These are phyloP conservation scores for Agrostemma githago DNA, from an alignment of 148 eudicot genomes.

Conservation along the genomic window DNA sequence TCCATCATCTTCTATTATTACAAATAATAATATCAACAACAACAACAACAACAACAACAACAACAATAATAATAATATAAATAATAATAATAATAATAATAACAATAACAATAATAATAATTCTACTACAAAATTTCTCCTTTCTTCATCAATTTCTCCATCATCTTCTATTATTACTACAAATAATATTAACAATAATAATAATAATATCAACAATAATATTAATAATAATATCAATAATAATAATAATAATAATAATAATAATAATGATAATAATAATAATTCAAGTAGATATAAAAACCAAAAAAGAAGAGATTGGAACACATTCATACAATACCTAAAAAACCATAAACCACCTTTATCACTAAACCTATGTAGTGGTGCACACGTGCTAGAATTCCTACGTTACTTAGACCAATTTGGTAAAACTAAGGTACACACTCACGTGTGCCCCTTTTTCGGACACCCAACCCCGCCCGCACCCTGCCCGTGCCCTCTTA, in stretches of 20 bases:
- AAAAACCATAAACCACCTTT: conserved; percentile 52
- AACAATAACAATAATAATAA: background rate
- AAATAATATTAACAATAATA: background rate
- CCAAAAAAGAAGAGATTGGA: conserved; percentile 56
- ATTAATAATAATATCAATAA: background rate
- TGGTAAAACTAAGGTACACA: conserved; percentile 56
- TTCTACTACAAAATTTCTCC: background rate
- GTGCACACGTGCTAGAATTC: conserved; percentile 55
- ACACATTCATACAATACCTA: conserved; percentile 52
- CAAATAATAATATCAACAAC: background rate
- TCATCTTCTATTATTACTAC: background rate
- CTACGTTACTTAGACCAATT: conserved; percentile 54
- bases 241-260: background rate
- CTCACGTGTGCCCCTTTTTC: conserved; percentile 46
- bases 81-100: background rate
- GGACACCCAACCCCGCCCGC: conserved; percentile 57
- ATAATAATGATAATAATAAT: background rate
- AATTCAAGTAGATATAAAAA: conserved; percentile 36
- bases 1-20: background rate
- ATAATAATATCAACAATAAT: background rate
- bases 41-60: background rate
- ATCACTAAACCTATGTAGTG: conserved; percentile 41
- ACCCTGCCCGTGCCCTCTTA: conserved; percentile 55
- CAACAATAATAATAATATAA: background rate
- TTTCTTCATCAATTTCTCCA: background rate